These are phyloP conservation scores for Yamadazyma membranifaciens DNA, from an alignment of 1,139 yeast genomes.

Conservation along the genomic window DNA sequence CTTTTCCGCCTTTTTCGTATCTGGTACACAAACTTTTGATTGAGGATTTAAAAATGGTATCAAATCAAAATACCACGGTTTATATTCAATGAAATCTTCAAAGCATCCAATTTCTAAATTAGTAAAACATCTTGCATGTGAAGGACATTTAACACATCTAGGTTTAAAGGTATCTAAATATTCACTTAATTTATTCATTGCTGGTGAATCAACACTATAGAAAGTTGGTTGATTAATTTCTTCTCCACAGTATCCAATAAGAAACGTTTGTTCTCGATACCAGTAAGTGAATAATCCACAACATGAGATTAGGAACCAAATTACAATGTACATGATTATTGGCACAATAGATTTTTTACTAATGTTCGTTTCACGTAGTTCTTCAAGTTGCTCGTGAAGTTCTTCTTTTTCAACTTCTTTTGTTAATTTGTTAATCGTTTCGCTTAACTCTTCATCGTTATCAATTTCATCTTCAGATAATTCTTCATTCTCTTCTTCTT, in stretches of 20 bases:
- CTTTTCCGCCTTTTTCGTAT: conserved; percentile 68
- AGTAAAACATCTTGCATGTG: conserved; percentile 64
- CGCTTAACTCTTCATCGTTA: neutral
- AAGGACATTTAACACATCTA: conserved; percentile 73
- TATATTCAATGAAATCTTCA: conserved; percentile 46
- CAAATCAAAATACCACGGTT: conserved; percentile 54
- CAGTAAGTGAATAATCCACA: conserved; percentile 44
- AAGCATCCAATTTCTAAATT: conserved; percentile 17
- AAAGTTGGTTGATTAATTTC: conserved; percentile 45
- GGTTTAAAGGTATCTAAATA: conserved; percentile 52
- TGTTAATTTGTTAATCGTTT: neutral
- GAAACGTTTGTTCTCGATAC: conserved; percentile 60
- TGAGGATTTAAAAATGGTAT: conserved; percentile 55
- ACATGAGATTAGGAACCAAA: conserved; percentile 30
- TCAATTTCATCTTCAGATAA: conserved; percentile 9
- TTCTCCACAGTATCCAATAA: conserved; percentile 68
- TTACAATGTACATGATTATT: conserved; percentile 13
- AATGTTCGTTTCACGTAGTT: conserved; percentile 4
- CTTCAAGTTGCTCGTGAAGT: conserved; percentile 4
- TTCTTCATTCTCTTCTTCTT: conserved; percentile 10
- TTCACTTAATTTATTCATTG: conserved; percentile 23
- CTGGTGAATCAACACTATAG: conserved; percentile 21
- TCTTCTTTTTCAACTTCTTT: neutral
- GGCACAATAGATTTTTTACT: conserved; percentile 1
- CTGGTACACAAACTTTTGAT: conserved; percentile 67